These are phyloP conservation scores for Smittium mucronatum DNA, from an alignment of 371 early-diverging fungal genomes.

Conservation along the genomic window DNA sequence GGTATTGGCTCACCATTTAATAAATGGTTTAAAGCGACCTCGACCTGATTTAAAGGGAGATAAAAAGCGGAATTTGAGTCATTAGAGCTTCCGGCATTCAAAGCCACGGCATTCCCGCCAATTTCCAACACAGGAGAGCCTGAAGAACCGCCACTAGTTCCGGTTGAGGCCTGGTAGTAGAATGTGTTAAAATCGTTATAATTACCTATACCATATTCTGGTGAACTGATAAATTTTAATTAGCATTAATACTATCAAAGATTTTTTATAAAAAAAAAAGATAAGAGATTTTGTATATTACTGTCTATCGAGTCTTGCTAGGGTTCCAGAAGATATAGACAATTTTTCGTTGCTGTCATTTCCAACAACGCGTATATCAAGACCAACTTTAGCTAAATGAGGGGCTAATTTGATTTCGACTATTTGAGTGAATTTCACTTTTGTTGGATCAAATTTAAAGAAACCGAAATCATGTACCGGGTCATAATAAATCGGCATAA, in stretches of 20 bases:
- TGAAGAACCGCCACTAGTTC: slow-evolving; percentile 64
- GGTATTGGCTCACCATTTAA: slow-evolving; percentile 53
- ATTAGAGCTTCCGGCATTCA: slow-evolving; percentile 75
- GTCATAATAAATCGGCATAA: slow-evolving; percentile 70
- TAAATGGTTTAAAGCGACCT: slow-evolving; percentile 59
- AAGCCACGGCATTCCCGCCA: slow-evolving; percentile 83
- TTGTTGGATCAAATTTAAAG: slow-evolving; percentile 64
- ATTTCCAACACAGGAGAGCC: slow-evolving; percentile 89
- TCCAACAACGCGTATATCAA: slow-evolving; percentile 86
- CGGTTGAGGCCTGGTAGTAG: slow-evolving; percentile 57
- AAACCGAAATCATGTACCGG: slow-evolving; percentile 89
- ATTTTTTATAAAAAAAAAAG: no score
- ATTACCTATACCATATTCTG: slow-evolving; percentile 40
- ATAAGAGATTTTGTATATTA: no score
- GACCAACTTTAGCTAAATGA: slow-evolving; percentile 70
- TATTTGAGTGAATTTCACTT: slow-evolving; percentile 72
- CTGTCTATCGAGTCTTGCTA: slow-evolving; percentile 73
- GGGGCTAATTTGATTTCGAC: slow-evolving; percentile 63
- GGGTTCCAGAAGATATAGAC: slow-evolving; percentile 72
- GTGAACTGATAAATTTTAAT: no score
- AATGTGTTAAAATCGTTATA: slow-evolving; percentile 70
- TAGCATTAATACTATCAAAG: no score
- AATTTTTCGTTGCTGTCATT: slow-evolving; percentile 91
- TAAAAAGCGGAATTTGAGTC: slow-evolving; percentile 87
- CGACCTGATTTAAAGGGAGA: slow-evolving; percentile 73